Base-by-base conservation (phyloP, 352 stramenopile genomes). In the Globisporangium sylvaticum region DNA sequence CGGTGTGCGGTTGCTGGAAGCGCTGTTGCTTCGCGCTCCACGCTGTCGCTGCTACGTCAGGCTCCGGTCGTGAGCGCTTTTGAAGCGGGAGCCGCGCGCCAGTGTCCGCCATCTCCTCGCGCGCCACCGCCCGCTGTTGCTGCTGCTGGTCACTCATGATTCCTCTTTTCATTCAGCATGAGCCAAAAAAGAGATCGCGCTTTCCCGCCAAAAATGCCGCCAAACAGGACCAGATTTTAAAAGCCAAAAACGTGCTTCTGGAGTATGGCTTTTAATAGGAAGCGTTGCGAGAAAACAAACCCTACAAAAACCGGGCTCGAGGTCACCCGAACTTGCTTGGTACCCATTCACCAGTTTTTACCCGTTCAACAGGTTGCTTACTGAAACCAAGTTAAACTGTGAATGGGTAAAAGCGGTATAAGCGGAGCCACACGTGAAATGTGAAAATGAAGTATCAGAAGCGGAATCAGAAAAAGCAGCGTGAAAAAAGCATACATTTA, bases 11-110 rank as follows among this genome's bases (percentile, higher is more conserved):
- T 31, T 63, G 58, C 22, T 54, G 22, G 32, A 63, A 24, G 4
- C 39, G 58, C 34, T 63, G 58, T 24, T 63, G 58, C 14, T 63
- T 63, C 3, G 4, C 34, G 6, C 37, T 54, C 58, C 39, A 53
- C 37, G 25, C 12, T 22, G 55, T 18, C 31, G 31, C 55, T 18
- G 12, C 18, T 0, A 37, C 9, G 22, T 50, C 34, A 4, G 58
- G 31, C 22, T 63, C 58, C 4, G 58, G 3, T 12, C 58, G 37
- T 15, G 24, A 63, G 12, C 58, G 58, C 37, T 63, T 63, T 25
- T 9, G 24, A 9, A 34, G 58, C 37, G 37, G 58, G 22, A 63
- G 22, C 22, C 58, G 58, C 37, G 58, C 58, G 7, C 58, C 58
- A 3, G 37, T 12, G 58, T 63, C 37, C 24, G 37, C 24, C 58